Percentiles rank a stretch among this genome's conserved stretches.
phyloP scores from a whole-genome alignment of 2,329 filamentous ascomycete species.

The Trichoderma guizhouense region DNA sequence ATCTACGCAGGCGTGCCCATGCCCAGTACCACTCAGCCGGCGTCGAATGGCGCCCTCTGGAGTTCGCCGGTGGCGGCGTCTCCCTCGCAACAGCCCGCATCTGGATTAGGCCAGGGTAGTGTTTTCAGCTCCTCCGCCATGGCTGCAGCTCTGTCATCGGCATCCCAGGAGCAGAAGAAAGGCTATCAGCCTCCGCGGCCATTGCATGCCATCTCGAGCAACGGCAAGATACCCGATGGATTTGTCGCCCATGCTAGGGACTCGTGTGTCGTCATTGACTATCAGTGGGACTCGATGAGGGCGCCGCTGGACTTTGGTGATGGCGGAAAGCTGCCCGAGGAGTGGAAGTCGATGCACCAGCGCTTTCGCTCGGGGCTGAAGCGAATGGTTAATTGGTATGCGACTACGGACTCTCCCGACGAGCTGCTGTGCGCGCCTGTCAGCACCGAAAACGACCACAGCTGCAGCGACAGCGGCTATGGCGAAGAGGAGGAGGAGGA shows the following conservation, averaged over 20 bases:
- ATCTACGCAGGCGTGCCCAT: constrained; percentile 36
- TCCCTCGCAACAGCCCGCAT: constrained; percentile 22
- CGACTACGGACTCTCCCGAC: constrained; percentile 48
- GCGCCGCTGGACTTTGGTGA: constrained; percentile 77
- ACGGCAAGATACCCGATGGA: constrained; percentile 78
- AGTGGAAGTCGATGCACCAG: constrained; percentile 94
- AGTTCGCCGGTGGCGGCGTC: constrained; percentile 30
- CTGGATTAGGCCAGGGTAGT: constrained; percentile 28
- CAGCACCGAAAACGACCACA: constrained; percentile 26
- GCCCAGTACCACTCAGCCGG: background rate
- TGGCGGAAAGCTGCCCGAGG: constrained; percentile 83
- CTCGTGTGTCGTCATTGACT: constrained; percentile 81
- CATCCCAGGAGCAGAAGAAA: constrained; percentile 27
- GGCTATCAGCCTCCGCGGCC: constrained; percentile 75
- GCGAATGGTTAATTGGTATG: constrained; percentile 81
- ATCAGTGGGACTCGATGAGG: constrained; percentile 92
- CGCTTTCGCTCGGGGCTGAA: constrained; percentile 79
- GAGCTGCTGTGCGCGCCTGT: constrained; percentile 47
- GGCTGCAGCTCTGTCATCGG: constrained; percentile 34
- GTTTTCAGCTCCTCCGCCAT: constrained; percentile 30
- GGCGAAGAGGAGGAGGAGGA: constrained; percentile 53
- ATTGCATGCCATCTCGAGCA: constrained; percentile 75
- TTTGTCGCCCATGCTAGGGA: constrained; percentile 90
- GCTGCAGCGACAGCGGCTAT: constrained; percentile 23
- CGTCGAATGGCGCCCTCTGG: constrained; percentile 31